Conservation (phyloP, 2,329 filamentous ascomycete species). For the Colletotrichum noveboracense region DNA sequence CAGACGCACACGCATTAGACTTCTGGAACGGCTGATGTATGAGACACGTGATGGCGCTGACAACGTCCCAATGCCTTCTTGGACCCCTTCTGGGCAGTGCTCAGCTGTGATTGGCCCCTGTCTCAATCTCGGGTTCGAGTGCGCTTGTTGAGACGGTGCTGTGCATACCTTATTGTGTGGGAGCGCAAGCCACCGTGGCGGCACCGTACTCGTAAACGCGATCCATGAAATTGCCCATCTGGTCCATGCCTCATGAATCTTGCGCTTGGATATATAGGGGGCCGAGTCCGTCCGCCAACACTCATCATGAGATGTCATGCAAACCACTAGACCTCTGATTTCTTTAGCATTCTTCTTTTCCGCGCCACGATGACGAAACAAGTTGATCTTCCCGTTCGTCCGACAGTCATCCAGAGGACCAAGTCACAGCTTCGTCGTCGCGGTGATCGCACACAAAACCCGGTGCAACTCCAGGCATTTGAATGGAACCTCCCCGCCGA, state of each 20-base stretch:
- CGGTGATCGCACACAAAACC: conserved; percentile 1
- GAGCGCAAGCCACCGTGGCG: conserved; percentile 7
- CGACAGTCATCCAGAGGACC: background rate
- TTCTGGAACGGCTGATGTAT: conserved; percentile 19
- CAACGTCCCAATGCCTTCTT: background rate
- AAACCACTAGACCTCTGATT: background rate
- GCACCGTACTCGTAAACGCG: background rate
- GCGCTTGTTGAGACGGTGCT: background rate
- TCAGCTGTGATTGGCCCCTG: background rate
- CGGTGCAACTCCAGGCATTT: conserved; percentile 12
- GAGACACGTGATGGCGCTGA: conserved; percentile 14
- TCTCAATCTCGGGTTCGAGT: background rate
- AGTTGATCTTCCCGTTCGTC: background rate
- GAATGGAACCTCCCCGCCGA: conserved; percentile 18
- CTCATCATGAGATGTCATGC: background rate
- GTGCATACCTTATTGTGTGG: background rate
- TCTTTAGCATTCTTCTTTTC: background rate
- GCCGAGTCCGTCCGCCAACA: background rate
- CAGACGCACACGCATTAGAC: background rate
- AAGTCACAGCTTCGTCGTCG: background rate
- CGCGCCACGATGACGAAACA: conserved; percentile 2
- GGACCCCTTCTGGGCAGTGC: background rate
- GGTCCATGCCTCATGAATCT: background rate
- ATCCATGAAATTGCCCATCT: background rate
- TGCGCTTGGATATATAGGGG: conserved; percentile 5